Conservation (phyloP, 2,329 filamentous ascomycete genomes). For the Penicillium sp. region DNA sequence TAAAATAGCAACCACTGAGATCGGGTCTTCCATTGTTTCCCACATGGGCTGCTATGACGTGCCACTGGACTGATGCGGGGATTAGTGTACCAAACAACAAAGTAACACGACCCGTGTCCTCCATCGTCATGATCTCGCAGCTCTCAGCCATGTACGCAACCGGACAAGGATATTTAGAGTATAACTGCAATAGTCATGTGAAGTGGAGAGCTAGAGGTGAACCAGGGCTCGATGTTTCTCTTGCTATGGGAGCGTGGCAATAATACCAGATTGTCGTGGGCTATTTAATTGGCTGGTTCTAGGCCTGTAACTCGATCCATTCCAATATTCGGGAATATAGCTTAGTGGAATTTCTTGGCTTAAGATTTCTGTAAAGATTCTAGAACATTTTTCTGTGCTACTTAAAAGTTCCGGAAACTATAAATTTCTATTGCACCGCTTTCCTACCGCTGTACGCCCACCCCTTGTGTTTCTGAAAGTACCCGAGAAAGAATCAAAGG, state of each 20-base stretch:
- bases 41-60: conserved; percentile 18
- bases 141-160: background rate
- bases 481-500: background rate
- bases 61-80: background rate
- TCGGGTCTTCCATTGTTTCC: background rate
- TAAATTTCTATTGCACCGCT: no score
- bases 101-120: conserved; percentile 14
- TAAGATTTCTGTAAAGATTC: background rate
- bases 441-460: no score
- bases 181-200: background rate
- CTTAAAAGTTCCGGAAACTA: background rate
- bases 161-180: background rate
- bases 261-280: no score
- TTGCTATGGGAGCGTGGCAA: background rate
- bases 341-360: background rate
- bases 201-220: background rate
- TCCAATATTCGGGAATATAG: background rate
- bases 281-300: no score
- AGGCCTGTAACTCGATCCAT: background rate
- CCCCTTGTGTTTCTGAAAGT: background rate
- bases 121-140: conserved; percentile 8
- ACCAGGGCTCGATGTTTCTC: background rate
- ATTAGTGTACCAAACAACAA: background rate
- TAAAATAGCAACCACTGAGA: conserved; percentile 2
- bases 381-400: background rate